Evolutionary conservation across 768 basidiomycete genomes (phyloP), one percentile per base, ranked within the genome.

Genomic region (Trametes cubensis): DNA sequence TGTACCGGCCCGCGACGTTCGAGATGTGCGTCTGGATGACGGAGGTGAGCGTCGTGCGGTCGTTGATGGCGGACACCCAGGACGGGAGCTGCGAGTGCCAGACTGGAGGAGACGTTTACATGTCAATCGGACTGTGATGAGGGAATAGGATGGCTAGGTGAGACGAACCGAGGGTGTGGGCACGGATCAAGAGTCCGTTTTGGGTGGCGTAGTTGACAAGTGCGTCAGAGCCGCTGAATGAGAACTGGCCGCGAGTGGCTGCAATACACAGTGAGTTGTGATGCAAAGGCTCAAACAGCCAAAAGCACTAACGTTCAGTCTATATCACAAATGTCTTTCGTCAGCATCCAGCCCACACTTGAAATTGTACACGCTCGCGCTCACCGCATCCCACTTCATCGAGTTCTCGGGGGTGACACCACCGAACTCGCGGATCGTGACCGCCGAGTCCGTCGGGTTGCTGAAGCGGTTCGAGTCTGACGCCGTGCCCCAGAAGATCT

Each of bases 11-110:
- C 10, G 70, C 72, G 42, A 75, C 65, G 51, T 60, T 73, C 34
- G 69, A 58, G 55, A 77, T 74, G 66, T 77, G 76, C 62, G 72
- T 75, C 61, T 75, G 67, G 58, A 77, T 66, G 60, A 75, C 73
- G 26, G 69, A 70, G 7, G 71, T 71, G 49, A 71, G 57, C 15
- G 69, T 70, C 14, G 69, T 55, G 59, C 67, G 69, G 64, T 72
- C 70, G 25, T 28, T 64, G 56, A 70, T 71, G 5, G 66, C 58
- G 23, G 69, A 72, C 11, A 70, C 69, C 62, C 71, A 73, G 51
- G 66, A 67, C 28, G 72, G 75, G 47, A 75, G 69, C 60, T 76
- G 74, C 41, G 67, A 74, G 67, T 73, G 68, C 74, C 75, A 76
- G 38, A 75, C 71, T 72, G 60, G 15, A 54, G 3, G 42, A 11